These are phyloP conservation scores for Boletus patriciae DNA, from an alignment of 768 basidiomycete species.

Conservation along the genomic window DNA sequence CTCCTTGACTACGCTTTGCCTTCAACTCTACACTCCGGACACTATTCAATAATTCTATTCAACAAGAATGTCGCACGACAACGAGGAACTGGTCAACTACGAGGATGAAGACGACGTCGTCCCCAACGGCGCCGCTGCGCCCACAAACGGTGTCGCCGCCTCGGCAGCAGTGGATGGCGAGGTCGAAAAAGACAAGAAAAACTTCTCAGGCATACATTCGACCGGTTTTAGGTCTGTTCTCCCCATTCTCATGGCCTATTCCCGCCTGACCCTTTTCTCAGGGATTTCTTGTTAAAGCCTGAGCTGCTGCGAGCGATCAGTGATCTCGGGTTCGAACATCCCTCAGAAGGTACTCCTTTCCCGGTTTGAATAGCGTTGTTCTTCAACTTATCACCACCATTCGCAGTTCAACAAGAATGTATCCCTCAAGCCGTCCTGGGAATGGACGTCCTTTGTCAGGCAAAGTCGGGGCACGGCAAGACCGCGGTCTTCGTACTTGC, in stretches of 20 bases:
- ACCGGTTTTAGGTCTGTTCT: slow-evolving; percentile 89
- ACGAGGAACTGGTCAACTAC: slow-evolving; percentile 93
- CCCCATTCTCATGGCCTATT: slow-evolving; percentile 4
- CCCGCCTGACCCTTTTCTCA: slow-evolving; percentile 33
- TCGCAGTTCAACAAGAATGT: slow-evolving; percentile 96
- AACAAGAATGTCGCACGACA: slow-evolving; percentile 72
- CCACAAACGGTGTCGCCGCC: slow-evolving; percentile 50
- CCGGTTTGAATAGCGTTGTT: neutral
- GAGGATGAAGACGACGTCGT: slow-evolving; percentile 86
- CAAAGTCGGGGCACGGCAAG: slow-evolving; percentile 98
- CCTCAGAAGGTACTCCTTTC: slow-evolving; percentile 80
- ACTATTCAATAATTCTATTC: slow-evolving; percentile 26
- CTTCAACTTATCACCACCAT: neutral
- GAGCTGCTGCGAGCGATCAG: slow-evolving; percentile 96
- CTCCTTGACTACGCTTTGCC: slow-evolving; percentile 19
- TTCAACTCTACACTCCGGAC: slow-evolving; percentile 26
- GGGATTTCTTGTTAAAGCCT: slow-evolving; percentile 97
- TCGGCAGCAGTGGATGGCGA: slow-evolving; percentile 48
- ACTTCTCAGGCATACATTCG: slow-evolving; percentile 99
- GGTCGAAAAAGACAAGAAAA: slow-evolving; percentile 88
- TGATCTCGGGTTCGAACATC: slow-evolving; percentile 99
- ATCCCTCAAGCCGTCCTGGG: slow-evolving; percentile 99
- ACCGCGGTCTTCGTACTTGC: slow-evolving; percentile 99
- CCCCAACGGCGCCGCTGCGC: slow-evolving; percentile 52
- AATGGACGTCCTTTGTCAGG: slow-evolving; percentile 99